These are phyloP conservation scores for Pyricularia grisea DNA, from an alignment of 2,329 filamentous ascomycete species.

Conservation along the genomic window DNA sequence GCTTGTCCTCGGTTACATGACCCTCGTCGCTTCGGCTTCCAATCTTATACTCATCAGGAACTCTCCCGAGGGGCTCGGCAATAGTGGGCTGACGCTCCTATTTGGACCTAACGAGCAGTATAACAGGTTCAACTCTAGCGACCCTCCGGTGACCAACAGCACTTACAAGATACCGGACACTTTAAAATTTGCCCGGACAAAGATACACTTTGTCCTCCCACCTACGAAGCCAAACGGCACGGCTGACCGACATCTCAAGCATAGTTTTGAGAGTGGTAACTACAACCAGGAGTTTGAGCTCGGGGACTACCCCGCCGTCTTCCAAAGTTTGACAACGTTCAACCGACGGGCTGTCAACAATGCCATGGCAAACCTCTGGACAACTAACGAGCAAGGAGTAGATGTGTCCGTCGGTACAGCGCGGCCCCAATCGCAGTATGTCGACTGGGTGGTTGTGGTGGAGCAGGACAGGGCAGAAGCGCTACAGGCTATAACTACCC, in stretches of 20 bases:
- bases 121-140: constrained; percentile 49
- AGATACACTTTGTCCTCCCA: constrained; percentile 52
- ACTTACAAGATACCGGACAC: constrained; percentile 29
- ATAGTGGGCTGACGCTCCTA: constrained; percentile 60
- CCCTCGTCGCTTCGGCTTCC: constrained; percentile 60
- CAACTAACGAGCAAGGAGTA: constrained; percentile 61
- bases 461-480: constrained; percentile 70
- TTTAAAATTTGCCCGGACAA: constrained; percentile 28
- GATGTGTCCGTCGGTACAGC: constrained; percentile 75
- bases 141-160: constrained; percentile 37
- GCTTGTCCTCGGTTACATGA: constrained; percentile 71
- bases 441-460: constrained; percentile 75
- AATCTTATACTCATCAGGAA: constrained; percentile 52
- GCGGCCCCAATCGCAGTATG: constrained; percentile 54
- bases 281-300: constrained; percentile 48
- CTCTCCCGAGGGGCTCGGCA: constrained; percentile 60
- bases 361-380: constrained; percentile 58
- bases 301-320: constrained; percentile 51
- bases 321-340: constrained; percentile 46
- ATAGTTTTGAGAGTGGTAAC: constrained; percentile 29
- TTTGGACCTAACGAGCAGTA: constrained; percentile 57
- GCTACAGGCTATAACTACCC: constrained; percentile 61
- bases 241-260: constrained; percentile 37
- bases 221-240: constrained; percentile 29
- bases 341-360: constrained; percentile 46